Conservation (phyloP, 208 protist species). For the Porcisia hertigi region DNA sequence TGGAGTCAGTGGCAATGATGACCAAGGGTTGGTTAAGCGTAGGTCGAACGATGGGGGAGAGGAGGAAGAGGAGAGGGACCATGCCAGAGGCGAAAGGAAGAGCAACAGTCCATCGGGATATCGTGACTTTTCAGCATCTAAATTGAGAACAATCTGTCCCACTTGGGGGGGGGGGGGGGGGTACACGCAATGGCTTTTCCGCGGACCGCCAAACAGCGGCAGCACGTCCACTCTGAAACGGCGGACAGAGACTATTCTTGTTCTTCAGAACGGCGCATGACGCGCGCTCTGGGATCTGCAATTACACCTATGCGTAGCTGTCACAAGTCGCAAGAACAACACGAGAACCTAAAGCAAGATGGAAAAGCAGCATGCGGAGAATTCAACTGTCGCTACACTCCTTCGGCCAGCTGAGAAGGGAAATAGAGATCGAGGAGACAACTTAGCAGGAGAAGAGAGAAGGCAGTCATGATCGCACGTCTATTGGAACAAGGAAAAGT, state of each 20-base stretch:
- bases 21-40: neutral
- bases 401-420: neutral
- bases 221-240: neutral
- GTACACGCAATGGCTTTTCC: neutral
- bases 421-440: neutral
- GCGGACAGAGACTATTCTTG: neutral
- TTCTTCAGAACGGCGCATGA: neutral
- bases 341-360: neutral
- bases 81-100: neutral
- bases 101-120: neutral
- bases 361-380: neutral
- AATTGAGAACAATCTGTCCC: neutral
- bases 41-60: neutral
- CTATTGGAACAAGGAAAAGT: constrained; percentile 33
- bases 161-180: neutral
- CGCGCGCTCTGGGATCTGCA: neutral
- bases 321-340: neutral
- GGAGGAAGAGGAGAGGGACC: neutral
- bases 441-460: neutral
- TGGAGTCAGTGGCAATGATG: neutral
- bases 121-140: neutral
- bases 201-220: neutral
- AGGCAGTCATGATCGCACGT: neutral
- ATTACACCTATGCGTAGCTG: neutral
- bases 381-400: neutral